phyloP scores from a whole-genome alignment of 2,329 filamentous ascomycete genomes.

The Colletotrichum filicis region DNA sequence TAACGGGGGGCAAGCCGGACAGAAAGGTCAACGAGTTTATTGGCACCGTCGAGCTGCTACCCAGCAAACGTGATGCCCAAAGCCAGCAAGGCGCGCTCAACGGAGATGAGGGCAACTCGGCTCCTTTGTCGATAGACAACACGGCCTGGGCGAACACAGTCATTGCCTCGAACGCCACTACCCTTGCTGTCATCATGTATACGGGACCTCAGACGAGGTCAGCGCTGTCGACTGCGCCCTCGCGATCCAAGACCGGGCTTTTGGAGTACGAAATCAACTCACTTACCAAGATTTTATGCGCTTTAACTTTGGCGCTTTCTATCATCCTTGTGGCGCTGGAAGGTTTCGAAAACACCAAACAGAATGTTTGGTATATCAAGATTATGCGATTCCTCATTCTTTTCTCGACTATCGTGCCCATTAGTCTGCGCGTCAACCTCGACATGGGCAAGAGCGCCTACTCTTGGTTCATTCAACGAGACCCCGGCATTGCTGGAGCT shows the following conservation, averaged over 20 bases:
- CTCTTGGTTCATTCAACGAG: constrained; percentile 93
- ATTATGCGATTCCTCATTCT: constrained; percentile 98
- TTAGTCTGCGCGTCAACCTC: constrained; percentile 94
- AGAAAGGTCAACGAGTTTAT: constrained; percentile 95
- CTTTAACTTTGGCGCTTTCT: constrained; percentile 86
- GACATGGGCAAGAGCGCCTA: constrained; percentile 98
- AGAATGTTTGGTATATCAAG: constrained; percentile 88
- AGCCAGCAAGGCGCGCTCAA: constrained; percentile 51
- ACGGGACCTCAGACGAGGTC: constrained; percentile 95
- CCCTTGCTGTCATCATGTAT: constrained; percentile 91
- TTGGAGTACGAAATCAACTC: constrained; percentile 98
- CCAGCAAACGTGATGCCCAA: constrained; percentile 62
- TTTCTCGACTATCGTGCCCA: constrained; percentile 99
- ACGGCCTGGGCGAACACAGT: constrained; percentile 99
- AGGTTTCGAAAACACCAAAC: constrained; percentile 76
- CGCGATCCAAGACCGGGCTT: constrained; percentile 92
- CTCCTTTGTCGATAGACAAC: constrained; percentile 91
- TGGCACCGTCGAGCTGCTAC: constrained; percentile 83
- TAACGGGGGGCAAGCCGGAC: constrained; percentile 91
- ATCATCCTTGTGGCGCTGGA: constrained; percentile 89
- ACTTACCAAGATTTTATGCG: constrained; percentile 93
- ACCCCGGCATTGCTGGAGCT: constrained; percentile 88
- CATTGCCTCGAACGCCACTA: constrained; percentile 90
- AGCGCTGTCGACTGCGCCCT: constrained; percentile 90
- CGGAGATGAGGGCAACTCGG: constrained; percentile 61